Percentiles rank a stretch among this genome's conserved stretches.
These are phyloP conservation scores for Austroboletus festivus DNA, from an alignment of 768 basidiomycete genomes.

Conservation along the genomic window DNA sequence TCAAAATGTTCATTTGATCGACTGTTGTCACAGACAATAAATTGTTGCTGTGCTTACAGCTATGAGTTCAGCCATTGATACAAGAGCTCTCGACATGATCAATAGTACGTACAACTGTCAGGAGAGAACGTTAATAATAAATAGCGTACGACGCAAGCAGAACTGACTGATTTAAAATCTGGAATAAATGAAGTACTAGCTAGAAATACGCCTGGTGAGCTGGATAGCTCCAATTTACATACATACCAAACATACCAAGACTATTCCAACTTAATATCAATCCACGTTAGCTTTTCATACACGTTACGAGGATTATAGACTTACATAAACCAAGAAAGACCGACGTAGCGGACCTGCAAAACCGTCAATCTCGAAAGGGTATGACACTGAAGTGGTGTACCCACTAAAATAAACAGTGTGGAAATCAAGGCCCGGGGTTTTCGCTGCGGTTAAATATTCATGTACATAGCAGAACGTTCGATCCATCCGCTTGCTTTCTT, in stretches of 20 bases:
- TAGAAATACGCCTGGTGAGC: neutral
- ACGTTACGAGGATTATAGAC: neutral
- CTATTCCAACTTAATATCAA: neutral
- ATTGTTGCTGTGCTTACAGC: neutral
- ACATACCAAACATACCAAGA: neutral
- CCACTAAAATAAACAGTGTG: neutral
- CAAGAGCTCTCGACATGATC: neutral
- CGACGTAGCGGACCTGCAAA: neutral
- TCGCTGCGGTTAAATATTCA: neutral
- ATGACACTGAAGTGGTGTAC: neutral
- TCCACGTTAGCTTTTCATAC: neutral
- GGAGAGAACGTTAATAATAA: neutral
- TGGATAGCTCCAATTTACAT: neutral
- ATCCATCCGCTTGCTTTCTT: neutral
- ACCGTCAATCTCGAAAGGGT: neutral
- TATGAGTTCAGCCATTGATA: neutral
- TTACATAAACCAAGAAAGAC: neutral
- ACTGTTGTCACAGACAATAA: neutral
- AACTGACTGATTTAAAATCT: neutral
- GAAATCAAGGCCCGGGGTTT: neutral
- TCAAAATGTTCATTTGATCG: neutral
- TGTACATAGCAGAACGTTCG: neutral
- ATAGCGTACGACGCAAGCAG: no score
- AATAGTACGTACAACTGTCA: neutral
- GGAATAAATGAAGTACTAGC: neutral